Evolutionary conservation across 208 protist genomes (phyloP), one percentile per base, ranked within the genome.

Genomic region (Wallacemonas rigidus): DNA sequence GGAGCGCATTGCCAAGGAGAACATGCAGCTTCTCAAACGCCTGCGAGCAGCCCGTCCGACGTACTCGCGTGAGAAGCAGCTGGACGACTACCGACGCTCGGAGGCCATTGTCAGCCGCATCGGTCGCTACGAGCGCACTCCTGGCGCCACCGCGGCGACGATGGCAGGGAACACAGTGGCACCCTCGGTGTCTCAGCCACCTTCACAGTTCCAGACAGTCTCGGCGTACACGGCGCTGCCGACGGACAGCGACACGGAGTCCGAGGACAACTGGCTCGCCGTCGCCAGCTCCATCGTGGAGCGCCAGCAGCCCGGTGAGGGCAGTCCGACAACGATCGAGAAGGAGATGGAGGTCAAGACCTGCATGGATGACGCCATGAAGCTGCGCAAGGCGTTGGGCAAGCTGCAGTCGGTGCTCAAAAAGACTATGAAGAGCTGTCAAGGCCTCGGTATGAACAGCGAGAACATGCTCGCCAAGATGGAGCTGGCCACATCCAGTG

Each of bases 51-150:
- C 76, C 7, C 75, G 81, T 71, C 73, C 83, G 17, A 81, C 81
- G 17, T 92, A 92, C 75, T 64, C 54, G 45, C 35, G 75, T 12
- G 82, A 87, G 35, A 86, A 90, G 64, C 76, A 83, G 64, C 75
- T 83, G 54, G 57, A 47, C 1, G 84, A 88, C 69, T 72, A 75
- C 58, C 67, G 69, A 35, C 67, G 71, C 26, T 87, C 89, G 71
- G 80, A 92, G 67, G 73, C 73, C 38, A 76, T 81, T 50, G 84
- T 80, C 15, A 73, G 48, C 1, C 83, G 79, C 38, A 65, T 88
- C 12, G 80, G 80, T 53, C 83, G 80, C 58, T 92, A 88, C 72
- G 26, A 15, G n/a, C 53, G 53, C 53, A 5, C 9, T 6, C 1
- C 12, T 6, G 45, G 12, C 12, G 45, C 45, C 45, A 50, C 45